Base-by-base conservation (phyloP, 148 eudicot species). In the Rhododendron mucronatum region DNA sequence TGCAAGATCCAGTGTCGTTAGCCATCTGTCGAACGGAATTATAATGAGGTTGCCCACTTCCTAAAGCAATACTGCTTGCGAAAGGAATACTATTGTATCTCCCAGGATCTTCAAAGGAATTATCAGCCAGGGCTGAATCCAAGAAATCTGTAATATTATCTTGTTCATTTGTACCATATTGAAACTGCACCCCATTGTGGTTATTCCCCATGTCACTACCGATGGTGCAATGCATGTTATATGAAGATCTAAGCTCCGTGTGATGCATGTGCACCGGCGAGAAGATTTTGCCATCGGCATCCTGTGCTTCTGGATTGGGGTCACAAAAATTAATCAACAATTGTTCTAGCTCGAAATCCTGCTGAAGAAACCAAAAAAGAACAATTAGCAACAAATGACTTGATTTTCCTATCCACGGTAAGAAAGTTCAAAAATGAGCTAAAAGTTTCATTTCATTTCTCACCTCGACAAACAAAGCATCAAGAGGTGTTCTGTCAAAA, bases 291-390 rank as follows among this genome's bases (percentile, higher is more conserved):
- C 88, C 85, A 80, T 89, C 88, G 35, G 86, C 83, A 81, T 88
- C 92, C 0, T 65, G 48, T 44, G 85, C 73, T 37, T 88, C 91
- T 3, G 77, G 83, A 81, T 53, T 28, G 23, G 90, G 88, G 41
- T 86, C 88, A 76, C 75, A 50, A 50, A 91, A 89, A 12, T 79
- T 23, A 48, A 82, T 85, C 84, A 82, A 50, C 82, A 88, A n/a
- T 39, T 91, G 89, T 57, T 91, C 91, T 57, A 92, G 59, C 75
- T 89, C 90, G 10, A 90, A 88, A 89, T 93, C 91, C 85, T 84
- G 91, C 99, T 96, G 92, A 82, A 90, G 26, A 47, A 84, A 78
- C 20, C 51, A 28, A 73, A 23, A 83, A 30, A 44, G 82, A 77
- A 30, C 37, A 30, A 85, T 1, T 48, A 63, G n/a, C 3, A 81